phyloP scores from a whole-genome alignment of 306 rosid species.

The Carpinus fangiana region DNA sequence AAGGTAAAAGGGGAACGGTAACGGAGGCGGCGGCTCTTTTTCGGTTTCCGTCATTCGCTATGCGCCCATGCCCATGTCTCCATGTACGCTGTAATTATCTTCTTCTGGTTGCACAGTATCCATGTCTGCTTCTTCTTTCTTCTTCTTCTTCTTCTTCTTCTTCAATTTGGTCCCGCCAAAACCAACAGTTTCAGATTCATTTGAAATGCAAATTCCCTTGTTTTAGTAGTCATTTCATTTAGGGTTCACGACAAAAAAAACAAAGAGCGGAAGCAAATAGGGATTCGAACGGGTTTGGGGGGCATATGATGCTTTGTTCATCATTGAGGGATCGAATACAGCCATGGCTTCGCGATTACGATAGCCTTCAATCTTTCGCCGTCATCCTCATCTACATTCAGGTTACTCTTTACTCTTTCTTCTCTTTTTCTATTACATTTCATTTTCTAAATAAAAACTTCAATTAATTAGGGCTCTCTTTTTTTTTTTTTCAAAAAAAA shows the following conservation, averaged over 20 bases:
- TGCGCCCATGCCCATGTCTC: too few species aligned
- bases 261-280: neutral
- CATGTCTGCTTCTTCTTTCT: neutral
- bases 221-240: neutral
- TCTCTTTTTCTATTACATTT: neutral
- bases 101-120: neutral
- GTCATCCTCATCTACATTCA: conserved; percentile 81
- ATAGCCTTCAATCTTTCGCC: conserved; percentile 76
- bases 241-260: neutral
- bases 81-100: too few species aligned
- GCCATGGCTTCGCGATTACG: conserved; percentile 91
- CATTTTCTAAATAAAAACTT: neutral
- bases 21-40: too few species aligned
- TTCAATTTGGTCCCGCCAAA: neutral
- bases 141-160: neutral
- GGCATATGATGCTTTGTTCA: conserved; percentile 74
- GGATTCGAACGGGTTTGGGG: conserved; percentile 10
- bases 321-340: conserved; percentile 69
- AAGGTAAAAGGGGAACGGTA: too few species aligned
- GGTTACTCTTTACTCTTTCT: conserved; percentile 40
- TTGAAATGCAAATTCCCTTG: too few species aligned
- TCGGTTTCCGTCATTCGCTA: too few species aligned
- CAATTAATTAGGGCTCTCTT: neutral
- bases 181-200: neutral
- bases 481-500: neutral